phyloP scores from a whole-genome alignment of 768 basidiomycete genomes.

The Coprinellus micaceus region DNA sequence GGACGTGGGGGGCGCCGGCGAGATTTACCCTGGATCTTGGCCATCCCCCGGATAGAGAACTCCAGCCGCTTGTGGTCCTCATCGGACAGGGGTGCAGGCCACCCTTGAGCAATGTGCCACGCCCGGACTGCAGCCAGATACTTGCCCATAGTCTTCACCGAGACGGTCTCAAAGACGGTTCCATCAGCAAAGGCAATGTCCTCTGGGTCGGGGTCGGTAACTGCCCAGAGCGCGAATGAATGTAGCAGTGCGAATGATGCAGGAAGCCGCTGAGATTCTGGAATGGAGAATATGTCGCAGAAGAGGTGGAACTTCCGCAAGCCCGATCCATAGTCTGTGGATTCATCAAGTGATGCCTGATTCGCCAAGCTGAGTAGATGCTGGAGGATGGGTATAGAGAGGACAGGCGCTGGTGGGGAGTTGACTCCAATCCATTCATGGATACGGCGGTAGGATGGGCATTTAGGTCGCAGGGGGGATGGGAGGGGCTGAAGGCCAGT shows the following conservation, averaged over 20 bases:
- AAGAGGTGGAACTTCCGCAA: conserved; percentile 21
- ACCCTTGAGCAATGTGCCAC: conserved; percentile 38
- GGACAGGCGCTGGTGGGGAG: conserved; percentile 17
- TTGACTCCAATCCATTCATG: conserved; percentile 31
- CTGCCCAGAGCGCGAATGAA: conserved; percentile 35
- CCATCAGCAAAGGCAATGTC: conserved; percentile 8
- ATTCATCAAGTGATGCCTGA: conserved; percentile 20
- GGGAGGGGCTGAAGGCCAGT: conserved; percentile 7
- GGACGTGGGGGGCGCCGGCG: no score
- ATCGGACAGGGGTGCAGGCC: conserved; percentile 29
- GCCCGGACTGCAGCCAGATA: conserved; percentile 35
- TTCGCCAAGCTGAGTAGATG: not conserved
- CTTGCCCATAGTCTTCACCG: conserved; percentile 21
- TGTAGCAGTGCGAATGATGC: conserved; percentile 27
- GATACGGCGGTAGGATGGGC: not conserved
- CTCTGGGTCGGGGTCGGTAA: conserved; percentile 21
- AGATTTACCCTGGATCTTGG: conserved; percentile 10
- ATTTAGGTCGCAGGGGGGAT: conserved; percentile 21
- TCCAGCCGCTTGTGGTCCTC: conserved; percentile 16
- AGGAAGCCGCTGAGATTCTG: conserved; percentile 22
- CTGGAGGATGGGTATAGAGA: conserved; percentile 18
- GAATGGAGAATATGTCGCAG: conserved; percentile 29
- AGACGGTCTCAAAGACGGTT: conserved; percentile 29
- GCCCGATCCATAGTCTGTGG: conserved; percentile 16
- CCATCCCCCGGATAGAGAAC: conserved; percentile 28